phyloP scores from a whole-genome alignment of 2,329 filamentous ascomycete genomes.

The Boeremia exigua region DNA sequence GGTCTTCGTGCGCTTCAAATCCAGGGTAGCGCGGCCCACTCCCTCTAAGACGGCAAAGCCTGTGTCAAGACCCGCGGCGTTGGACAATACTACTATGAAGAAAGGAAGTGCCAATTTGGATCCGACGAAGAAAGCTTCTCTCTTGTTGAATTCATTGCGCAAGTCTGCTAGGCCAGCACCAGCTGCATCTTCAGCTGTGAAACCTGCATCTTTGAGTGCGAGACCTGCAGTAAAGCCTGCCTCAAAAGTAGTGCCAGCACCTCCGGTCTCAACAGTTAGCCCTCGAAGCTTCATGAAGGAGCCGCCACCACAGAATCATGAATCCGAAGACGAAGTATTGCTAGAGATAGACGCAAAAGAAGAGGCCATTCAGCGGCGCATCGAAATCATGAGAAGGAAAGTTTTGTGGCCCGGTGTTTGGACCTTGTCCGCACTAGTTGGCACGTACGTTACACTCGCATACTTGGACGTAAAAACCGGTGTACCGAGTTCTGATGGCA shows the following conservation, averaged over 20 bases:
- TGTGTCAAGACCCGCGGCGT: background rate
- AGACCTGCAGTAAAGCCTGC: background rate
- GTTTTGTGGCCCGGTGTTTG: conserved; percentile 21
- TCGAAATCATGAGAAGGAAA: conserved; percentile 10
- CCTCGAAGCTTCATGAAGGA: conserved; percentile 7
- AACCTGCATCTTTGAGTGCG: background rate
- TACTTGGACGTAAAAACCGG: conserved; percentile 17
- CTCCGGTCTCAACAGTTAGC: background rate
- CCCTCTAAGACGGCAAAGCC: background rate
- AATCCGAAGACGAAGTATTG: background rate
- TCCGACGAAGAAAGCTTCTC: conserved; percentile 1
- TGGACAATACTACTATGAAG: background rate
- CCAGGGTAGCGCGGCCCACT: background rate
- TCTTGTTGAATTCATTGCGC: background rate
- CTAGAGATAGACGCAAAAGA: conserved; percentile 6
- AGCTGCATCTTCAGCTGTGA: background rate
- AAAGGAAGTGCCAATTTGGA: background rate
- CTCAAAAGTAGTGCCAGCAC: background rate
- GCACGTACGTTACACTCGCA: conserved; percentile 17
- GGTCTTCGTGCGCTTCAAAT: conserved; percentile 1
- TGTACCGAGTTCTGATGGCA: background rate
- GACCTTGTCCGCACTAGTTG: conserved; percentile 15
- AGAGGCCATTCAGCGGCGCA: conserved; percentile 8
- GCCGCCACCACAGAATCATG: background rate
- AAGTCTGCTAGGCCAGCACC: background rate